Evolutionary conservation across 148 eudicot species (phyloP).

Genomic region (Mesembryanthemum crystallinum): DNA sequence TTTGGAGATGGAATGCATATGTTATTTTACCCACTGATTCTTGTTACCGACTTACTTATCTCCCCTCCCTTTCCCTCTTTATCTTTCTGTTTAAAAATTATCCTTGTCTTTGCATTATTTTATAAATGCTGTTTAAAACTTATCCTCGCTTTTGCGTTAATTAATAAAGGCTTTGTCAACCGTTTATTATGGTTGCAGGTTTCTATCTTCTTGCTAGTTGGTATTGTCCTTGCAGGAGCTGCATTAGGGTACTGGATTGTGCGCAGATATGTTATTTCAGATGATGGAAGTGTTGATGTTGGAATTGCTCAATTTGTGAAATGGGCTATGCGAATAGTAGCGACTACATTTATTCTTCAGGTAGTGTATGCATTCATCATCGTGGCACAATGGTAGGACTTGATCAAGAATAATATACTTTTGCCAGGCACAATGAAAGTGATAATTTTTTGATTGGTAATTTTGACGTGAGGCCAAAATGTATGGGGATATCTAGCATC

Average conservation of each 20-base stretch:
- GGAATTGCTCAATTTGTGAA: constrained; percentile 76
- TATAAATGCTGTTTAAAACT: no score
- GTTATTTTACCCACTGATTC: not conserved
- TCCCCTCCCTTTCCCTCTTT: not conserved
- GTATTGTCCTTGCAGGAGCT: constrained; percentile 77
- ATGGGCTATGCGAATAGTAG: constrained; percentile 82
- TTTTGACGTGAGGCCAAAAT: not conserved
- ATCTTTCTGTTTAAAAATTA: not conserved
- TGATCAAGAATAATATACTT: not conserved
- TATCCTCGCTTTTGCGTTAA: not conserved
- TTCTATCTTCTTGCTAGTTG: constrained; percentile 54
- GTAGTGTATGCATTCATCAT: constrained; percentile 29
- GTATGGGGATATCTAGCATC: not conserved
- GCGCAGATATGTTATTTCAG: constrained; percentile 71
- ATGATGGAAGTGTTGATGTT: constrained; percentile 87
- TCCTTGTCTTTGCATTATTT: no score
- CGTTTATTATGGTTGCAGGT: constrained; percentile 54
- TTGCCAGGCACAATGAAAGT: not conserved
- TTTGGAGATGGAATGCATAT: no score
- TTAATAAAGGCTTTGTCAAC: not conserved
- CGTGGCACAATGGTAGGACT: not conserved
- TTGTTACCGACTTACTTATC: not conserved
- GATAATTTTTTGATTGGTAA: not conserved
- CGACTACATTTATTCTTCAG: constrained; percentile 68
- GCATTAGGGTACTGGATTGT: constrained; percentile 89